phyloP scores from a whole-genome alignment of 2,329 filamentous ascomycete genomes.

The Didymella lethalis region DNA sequence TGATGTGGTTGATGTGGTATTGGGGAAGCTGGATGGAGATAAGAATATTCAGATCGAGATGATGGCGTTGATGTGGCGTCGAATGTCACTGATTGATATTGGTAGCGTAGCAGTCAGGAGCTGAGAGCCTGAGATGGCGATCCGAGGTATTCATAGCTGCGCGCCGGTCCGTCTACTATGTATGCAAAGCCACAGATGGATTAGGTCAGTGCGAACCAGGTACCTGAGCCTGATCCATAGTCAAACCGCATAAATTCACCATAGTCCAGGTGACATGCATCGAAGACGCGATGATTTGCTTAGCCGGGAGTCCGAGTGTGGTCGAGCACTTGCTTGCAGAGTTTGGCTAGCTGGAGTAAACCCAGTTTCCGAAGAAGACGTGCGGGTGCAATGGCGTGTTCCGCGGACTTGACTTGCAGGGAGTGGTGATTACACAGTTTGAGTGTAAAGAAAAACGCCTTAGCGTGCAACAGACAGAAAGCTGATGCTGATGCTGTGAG shows the following conservation, averaged over 20 bases:
- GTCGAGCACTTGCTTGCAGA: slow-evolving; percentile 33
- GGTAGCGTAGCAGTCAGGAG: slow-evolving; percentile 17
- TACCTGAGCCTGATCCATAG: slow-evolving; percentile 34
- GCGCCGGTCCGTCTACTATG: slow-evolving; percentile 28
- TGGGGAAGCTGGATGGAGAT: neutral
- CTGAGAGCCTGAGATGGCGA: slow-evolving; percentile 15
- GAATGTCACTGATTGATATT: slow-evolving; percentile 14
- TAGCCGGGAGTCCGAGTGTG: slow-evolving; percentile 30
- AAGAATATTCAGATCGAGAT: slow-evolving; percentile 4
- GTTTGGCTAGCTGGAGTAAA: slow-evolving; percentile 38
- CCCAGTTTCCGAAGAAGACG: slow-evolving; percentile 29
- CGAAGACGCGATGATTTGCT: slow-evolving; percentile 29
- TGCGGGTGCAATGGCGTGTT: slow-evolving; percentile 27
- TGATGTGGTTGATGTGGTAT: slow-evolving; percentile 14
- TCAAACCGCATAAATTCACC: slow-evolving; percentile 26
- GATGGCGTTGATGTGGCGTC: slow-evolving; percentile 7
- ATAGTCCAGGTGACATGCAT: slow-evolving; percentile 32
- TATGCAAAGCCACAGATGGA: slow-evolving; percentile 22
- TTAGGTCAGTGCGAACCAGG: slow-evolving; percentile 32
- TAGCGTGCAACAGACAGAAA: slow-evolving; percentile 14
- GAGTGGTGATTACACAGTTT: slow-evolving; percentile 38
- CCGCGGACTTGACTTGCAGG: slow-evolving; percentile 30
- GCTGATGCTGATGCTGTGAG: slow-evolving; percentile 22
- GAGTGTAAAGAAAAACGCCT: slow-evolving; percentile 25
- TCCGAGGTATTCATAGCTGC: slow-evolving; percentile 27